phyloP scores from a whole-genome alignment of 208 protist species.

The Acanthamoeba quina region DNA sequence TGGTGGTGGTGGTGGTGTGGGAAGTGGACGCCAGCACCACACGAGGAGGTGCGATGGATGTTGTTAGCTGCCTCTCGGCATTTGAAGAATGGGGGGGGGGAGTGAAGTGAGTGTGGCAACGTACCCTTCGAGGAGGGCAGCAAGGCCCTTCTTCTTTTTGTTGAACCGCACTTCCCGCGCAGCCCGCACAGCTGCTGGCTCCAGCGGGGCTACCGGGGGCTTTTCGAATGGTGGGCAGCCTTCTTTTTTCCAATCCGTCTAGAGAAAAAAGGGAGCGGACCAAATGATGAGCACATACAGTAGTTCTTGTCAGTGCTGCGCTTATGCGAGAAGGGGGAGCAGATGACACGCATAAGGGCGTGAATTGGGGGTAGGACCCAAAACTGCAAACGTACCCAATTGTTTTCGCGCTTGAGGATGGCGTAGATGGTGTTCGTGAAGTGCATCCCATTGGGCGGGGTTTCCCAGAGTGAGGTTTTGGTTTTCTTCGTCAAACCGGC shows the following conservation, averaged over 20 bases:
- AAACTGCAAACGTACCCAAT: slow-evolving; percentile 59
- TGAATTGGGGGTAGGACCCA: too few species aligned
- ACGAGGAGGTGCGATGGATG: not conserved
- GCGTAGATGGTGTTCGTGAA: slow-evolving; percentile 60
- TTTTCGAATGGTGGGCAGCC: slow-evolving; percentile 54
- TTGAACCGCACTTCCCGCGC: not conserved
- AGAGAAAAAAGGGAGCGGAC: not conserved
- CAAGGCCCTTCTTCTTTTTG: slow-evolving; percentile 51
- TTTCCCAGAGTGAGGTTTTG: slow-evolving; percentile 57
- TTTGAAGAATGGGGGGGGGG: not conserved
- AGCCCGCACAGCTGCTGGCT: not conserved
- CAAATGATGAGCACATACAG: too few species aligned
- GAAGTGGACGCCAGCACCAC: not conserved
- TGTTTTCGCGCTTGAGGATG: slow-evolving; percentile 66
- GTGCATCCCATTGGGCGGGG: slow-evolving; percentile 34
- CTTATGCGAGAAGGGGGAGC: too few species aligned
- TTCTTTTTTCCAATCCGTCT: slow-evolving; percentile 66
- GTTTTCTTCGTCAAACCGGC: slow-evolving; percentile 46
- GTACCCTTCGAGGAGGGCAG: slow-evolving; percentile 14
- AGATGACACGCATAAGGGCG: too few species aligned
- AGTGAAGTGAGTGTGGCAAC: not conserved
- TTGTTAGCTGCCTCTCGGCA: too few species aligned
- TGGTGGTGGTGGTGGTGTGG: not conserved
- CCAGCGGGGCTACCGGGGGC: slow-evolving; percentile 1
- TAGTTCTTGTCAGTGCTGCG: too few species aligned